These are phyloP conservation scores for Didymella exigua DNA, from an alignment of 2,329 filamentous ascomycete species.

Conservation along the genomic window DNA sequence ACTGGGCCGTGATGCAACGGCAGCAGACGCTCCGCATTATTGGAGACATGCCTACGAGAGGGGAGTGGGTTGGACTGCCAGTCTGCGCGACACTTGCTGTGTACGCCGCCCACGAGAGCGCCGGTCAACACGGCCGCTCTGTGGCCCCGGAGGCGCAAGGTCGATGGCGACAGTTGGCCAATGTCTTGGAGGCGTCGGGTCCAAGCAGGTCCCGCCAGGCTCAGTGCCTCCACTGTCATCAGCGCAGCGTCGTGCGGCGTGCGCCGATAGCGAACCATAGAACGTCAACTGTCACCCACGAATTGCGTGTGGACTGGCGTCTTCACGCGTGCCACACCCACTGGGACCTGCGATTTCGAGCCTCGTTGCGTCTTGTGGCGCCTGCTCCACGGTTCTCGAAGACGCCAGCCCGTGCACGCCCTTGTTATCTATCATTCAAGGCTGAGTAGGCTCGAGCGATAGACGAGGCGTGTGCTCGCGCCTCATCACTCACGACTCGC, in stretches of 20 bases:
- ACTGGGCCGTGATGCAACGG: conserved; percentile 14
- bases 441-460: too few species aligned
- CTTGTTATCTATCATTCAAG: conserved; percentile 8
- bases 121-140: conserved; percentile 13
- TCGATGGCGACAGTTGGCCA: conserved; percentile 19
- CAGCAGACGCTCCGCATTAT: conserved; percentile 7
- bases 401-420: conserved; percentile 10
- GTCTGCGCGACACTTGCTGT: conserved; percentile 9
- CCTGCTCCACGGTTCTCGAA: conserved; percentile 3
- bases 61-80: conserved; percentile 2
- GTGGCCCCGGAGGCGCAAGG: conserved; percentile 5
- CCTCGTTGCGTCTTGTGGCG: conserved; percentile 14
- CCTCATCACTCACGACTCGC: not conserved
- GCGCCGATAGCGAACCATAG: conserved; percentile 16
- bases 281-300: conserved; percentile 13
- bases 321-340: not conserved
- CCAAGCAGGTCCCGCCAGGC: conserved; percentile 5
- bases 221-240: not conserved
- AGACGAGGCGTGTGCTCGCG: conserved; percentile 10
- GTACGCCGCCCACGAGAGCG: conserved; percentile 12
- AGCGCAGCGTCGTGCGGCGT: conserved; percentile 1
- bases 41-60: conserved; percentile 10
- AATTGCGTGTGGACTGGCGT: not conserved
- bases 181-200: conserved; percentile 13
- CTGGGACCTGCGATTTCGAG: not conserved